These are phyloP conservation scores for Globisporangium ultimum DNA, from an alignment of 352 stramenopile genomes.

Conservation along the genomic window DNA sequence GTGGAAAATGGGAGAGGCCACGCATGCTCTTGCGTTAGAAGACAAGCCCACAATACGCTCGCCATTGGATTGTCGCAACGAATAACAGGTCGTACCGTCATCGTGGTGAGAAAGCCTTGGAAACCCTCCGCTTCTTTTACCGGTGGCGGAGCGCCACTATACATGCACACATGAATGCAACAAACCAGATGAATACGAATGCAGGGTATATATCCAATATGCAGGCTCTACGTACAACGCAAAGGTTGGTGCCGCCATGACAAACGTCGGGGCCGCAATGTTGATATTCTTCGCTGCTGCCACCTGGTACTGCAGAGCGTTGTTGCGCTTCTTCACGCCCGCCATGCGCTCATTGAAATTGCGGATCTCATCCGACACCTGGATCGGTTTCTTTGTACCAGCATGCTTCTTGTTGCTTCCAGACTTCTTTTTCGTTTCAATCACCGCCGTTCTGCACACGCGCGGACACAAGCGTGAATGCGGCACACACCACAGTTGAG, in stretches of 20 bases:
- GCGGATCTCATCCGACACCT: constrained; percentile 58
- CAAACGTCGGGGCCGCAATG: constrained; percentile 51
- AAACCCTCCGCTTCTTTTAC: constrained; percentile 62
- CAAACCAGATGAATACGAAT: neutral
- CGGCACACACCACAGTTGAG: too few species aligned
- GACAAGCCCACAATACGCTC: neutral
- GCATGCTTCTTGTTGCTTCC: constrained; percentile 19
- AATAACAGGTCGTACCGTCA: constrained; percentile 29
- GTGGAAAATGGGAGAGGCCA: neutral
- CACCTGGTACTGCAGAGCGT: constrained; percentile 18
- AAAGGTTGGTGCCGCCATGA: constrained; percentile 64
- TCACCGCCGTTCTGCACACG: constrained; percentile 8
- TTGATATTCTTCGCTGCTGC: constrained; percentile 21
- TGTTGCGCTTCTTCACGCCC: constrained; percentile 26
- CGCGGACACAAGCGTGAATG: too few species aligned
- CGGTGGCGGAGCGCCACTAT: constrained; percentile 12
- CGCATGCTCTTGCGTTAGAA: too few species aligned
- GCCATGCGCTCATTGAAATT: constrained; percentile 81
- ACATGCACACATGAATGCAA: neutral
- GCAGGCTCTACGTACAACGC: constrained; percentile 46
- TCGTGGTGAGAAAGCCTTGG: constrained; percentile 57
- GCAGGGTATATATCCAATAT: neutral
- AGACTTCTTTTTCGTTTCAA: constrained; percentile 34
- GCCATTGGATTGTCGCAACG: too few species aligned
- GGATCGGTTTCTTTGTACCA: constrained; percentile 24